Evolutionary conservation across 805 yeast species (phyloP).

Genomic region (Naumovozyma dairenensis): DNA sequence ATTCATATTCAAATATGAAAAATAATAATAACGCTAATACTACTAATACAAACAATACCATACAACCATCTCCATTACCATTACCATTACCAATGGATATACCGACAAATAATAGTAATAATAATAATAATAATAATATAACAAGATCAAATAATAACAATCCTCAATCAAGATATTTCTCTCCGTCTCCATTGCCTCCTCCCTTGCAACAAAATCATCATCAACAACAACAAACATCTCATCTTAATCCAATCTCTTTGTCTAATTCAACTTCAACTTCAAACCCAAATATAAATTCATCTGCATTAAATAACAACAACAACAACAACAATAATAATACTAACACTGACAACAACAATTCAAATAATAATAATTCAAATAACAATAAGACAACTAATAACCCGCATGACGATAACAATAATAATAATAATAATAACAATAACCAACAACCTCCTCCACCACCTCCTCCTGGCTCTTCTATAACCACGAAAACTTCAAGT

Average conservation of each 20-base stretch:
- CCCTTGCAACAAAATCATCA: no score
- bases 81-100: no score
- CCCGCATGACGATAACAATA: constrained; percentile 11
- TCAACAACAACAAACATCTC: no score
- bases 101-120: not conserved
- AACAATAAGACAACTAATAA: constrained; percentile 10
- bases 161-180: no score
- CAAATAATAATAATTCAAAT: constrained; percentile 6
- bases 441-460: constrained; percentile 7
- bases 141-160: no score
- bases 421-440: constrained; percentile 16
- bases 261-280: no score
- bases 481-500: constrained; percentile 25
- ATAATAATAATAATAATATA: constrained; percentile 3
- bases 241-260: no score
- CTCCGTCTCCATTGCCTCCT: no score
- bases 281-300: no score
- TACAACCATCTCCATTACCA: not conserved
- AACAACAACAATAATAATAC: constrained; percentile 2
- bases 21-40: constrained; percentile 1
- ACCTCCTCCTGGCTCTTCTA: constrained; percentile 12
- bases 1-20: not conserved
- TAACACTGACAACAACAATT: constrained; percentile 4
- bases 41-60: not conserved
- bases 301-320: constrained; percentile 4